These are phyloP conservation scores for Nakazawaea ernobii DNA, from an alignment of 805 yeast species.

Conservation along the genomic window DNA sequence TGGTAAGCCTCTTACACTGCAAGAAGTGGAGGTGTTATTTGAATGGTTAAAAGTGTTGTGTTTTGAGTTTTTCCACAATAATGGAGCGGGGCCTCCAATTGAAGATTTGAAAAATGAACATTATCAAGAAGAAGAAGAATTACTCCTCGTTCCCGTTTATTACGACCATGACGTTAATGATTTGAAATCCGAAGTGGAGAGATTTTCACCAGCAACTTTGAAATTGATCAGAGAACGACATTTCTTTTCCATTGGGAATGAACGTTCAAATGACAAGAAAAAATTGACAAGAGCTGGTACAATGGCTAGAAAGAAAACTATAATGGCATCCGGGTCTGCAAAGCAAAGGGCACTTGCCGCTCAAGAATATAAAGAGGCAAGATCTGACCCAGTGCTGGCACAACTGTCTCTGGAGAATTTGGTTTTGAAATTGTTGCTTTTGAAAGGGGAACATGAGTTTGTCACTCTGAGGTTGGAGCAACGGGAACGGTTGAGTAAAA, in stretches of 20 bases:
- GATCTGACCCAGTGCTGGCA: slow-evolving; percentile 31
- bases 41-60: slow-evolving; percentile 66
- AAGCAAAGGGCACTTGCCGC: slow-evolving; percentile 41
- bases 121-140: slow-evolving; percentile 62
- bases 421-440: slow-evolving; percentile 61
- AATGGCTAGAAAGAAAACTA: slow-evolving; percentile 58
- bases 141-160: slow-evolving; percentile 57
- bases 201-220: slow-evolving; percentile 48
- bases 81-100: slow-evolving; percentile 75
- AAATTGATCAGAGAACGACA: slow-evolving; percentile 43
- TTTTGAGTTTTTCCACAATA: slow-evolving; percentile 70
- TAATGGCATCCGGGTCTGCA: slow-evolving; percentile 66
- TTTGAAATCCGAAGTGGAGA: slow-evolving; percentile 54
- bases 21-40: slow-evolving; percentile 63
- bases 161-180: slow-evolving; percentile 46
- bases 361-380: slow-evolving; percentile 27
- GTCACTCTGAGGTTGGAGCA: slow-evolving; percentile 56
- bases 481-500: slow-evolving; percentile 40
- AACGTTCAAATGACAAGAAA: slow-evolving; percentile 7
- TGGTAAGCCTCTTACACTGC: slow-evolving; percentile 48
- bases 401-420: slow-evolving; percentile 53
- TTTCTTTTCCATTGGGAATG: slow-evolving; percentile 27
- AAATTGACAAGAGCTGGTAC: slow-evolving; percentile 36
- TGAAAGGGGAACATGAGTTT: slow-evolving; percentile 55
- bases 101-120: slow-evolving; percentile 54